Evolutionary conservation across 2,329 filamentous ascomycete species (phyloP), one percentile per base, ranked within the genome.

Genomic region (Penicillium vulpinum): DNA sequence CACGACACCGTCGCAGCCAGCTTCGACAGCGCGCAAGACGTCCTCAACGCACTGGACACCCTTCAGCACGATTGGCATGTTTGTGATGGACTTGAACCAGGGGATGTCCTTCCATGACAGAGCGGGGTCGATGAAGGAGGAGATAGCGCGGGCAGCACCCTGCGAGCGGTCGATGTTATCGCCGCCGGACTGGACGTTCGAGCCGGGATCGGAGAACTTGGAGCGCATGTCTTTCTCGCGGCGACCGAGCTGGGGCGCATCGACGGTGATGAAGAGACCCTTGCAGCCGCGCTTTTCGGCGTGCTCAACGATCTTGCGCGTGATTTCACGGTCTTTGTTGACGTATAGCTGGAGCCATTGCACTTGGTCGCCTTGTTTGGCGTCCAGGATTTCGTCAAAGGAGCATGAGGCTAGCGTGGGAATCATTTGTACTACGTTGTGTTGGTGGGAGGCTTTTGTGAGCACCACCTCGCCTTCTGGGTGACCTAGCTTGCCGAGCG

Each of bases 281-380:
- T 91, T 94, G 82, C 94, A 97, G 28, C 94, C 94, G 55, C 94
- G 88, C 70, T 81, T 81, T 78, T 99, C 94, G 59, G 94, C 94
- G 76, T 97, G 91, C 77, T 93, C 76, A 47, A 99, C 89, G 66
- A 99, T 97, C 62, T 85, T 85, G 76, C 90, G 86, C 9, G 94
- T 99, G 75, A 99, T 93, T 31, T 83, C 84, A 55, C 94, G 89
- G 78, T 99, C 89, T 75, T 95, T 94, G 84, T 99, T 99, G 66
- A 99, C 91, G 77, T 97, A 96, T 0, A 99, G 85, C 78, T 99
- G 94, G 64, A 99, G 81, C 94, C 94, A 99, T 77, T 97, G 94
- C 5, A 92, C 86, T 75, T 97, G 92, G 61, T 89, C 88, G 43
- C 84, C 89, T 61, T 85, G 80, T 29, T 83, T 85, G 18, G 92